phyloP scores from a whole-genome alignment of 352 stramenopile species.

The Phytopythium helicoides region DNA sequence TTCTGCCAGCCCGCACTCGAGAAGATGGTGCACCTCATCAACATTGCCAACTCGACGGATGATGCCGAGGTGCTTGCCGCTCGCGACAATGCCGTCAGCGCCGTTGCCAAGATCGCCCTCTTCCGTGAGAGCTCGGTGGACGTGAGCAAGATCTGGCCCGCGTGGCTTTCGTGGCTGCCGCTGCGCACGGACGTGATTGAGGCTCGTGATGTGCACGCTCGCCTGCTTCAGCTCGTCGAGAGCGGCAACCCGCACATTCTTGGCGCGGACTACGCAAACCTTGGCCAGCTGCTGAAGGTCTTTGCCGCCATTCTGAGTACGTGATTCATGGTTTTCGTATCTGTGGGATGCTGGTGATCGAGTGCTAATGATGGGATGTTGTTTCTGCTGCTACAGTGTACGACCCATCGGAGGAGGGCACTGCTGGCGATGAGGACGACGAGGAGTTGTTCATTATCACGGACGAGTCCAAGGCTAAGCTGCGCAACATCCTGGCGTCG shows the following conservation, averaged over 20 bases:
- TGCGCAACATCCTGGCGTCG: slow-evolving; percentile 58
- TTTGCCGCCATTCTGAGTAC: slow-evolving; percentile 58
- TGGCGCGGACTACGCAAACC: slow-evolving; percentile 62
- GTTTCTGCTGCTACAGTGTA: slow-evolving; percentile 37
- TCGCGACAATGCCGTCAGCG: slow-evolving; percentile 80
- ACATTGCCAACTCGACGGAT: slow-evolving; percentile 40
- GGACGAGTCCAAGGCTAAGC: slow-evolving; percentile 49
- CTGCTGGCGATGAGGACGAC: slow-evolving; percentile 51
- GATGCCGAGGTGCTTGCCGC: slow-evolving; percentile 65
- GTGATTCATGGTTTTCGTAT: neutral
- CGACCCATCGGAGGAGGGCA: slow-evolving; percentile 53
- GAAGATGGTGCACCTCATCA: slow-evolving; percentile 71
- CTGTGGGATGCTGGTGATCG: neutral
- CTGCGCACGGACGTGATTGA: slow-evolving; percentile 78
- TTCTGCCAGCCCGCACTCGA: slow-evolving; percentile 66
- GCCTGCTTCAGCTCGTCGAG: slow-evolving; percentile 64
- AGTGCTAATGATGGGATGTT: slow-evolving; percentile 16
- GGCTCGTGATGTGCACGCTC: slow-evolving; percentile 70
- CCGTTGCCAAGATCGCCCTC: slow-evolving; percentile 78
- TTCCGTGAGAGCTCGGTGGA: slow-evolving; percentile 56
- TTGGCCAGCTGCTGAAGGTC: slow-evolving; percentile 67
- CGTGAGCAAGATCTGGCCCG: slow-evolving; percentile 54
- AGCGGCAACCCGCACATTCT: slow-evolving; percentile 58
- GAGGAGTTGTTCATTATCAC: slow-evolving; percentile 73
- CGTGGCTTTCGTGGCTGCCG: slow-evolving; percentile 83